Conservation (phyloP, 1,139 yeast genomes). For the Debaryomyces coudertii region DNA sequence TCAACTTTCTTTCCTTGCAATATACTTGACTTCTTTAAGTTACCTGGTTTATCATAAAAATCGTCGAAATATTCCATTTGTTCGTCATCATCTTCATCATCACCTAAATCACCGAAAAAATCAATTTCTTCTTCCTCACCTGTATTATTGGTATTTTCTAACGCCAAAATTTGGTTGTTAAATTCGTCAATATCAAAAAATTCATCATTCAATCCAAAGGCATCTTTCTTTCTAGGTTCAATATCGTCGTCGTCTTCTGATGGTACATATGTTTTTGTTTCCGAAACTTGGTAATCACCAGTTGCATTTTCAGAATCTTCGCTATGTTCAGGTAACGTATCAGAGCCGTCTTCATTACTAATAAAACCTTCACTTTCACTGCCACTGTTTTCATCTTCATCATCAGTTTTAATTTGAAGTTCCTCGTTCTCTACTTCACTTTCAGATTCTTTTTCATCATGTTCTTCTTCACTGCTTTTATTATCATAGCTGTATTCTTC, state of each 20-base stretch:
- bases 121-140: slow-evolving; percentile 61
- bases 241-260: slow-evolving; percentile 23
- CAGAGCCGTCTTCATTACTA: slow-evolving; percentile 20
- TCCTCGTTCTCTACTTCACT: slow-evolving; percentile 17
- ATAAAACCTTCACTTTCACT: slow-evolving; percentile 9
- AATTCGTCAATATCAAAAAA: slow-evolving; percentile 86
- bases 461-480: slow-evolving; percentile 14
- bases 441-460: slow-evolving; percentile 17
- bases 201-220: slow-evolving; percentile 76
- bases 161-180: slow-evolving; percentile 75
- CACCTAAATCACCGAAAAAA: slow-evolving; percentile 58
- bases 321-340: slow-evolving; percentile 15
- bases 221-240: slow-evolving; percentile 40
- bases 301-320: slow-evolving; percentile 18
- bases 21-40: slow-evolving; percentile 21
- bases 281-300: slow-evolving; percentile 21
- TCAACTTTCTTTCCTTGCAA: slow-evolving; percentile 16
- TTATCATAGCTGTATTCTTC: slow-evolving; percentile 25
- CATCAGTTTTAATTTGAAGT: slow-evolving; percentile 25
- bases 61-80: slow-evolving; percentile 76
- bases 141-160: slow-evolving; percentile 58
- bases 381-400: slow-evolving; percentile 17
- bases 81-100: slow-evolving; percentile 56
- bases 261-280: slow-evolving; percentile 18
- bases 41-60: slow-evolving; percentile 62